Percentiles rank a stretch among this genome's conserved stretches.
phyloP scores from a whole-genome alignment of 225 moss, liverwort and hornwort genomes.

The Pseudoscleropodium purum region DNA sequence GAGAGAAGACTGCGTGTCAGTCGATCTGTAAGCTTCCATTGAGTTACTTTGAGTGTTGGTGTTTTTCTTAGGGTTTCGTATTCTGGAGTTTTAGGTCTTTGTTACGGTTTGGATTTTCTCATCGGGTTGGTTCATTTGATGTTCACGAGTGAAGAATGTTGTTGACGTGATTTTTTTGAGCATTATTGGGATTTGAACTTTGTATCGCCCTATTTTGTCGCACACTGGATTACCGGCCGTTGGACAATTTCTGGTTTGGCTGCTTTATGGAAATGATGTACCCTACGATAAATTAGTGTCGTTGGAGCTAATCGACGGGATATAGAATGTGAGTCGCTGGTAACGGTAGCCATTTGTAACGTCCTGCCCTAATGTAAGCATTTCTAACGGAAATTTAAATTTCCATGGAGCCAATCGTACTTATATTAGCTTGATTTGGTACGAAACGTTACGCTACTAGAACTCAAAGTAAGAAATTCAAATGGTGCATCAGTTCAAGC shows the following conservation, averaged over 20 bases:
- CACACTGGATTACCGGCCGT: neutral
- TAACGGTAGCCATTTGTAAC: neutral
- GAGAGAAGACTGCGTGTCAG: neutral
- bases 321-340: neutral
- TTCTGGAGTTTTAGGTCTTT: neutral
- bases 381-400: neutral
- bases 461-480: neutral
- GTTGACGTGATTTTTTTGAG: neutral
- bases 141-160: neutral
- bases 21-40: conserved; percentile 6
- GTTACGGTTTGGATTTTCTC: neutral
- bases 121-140: neutral
- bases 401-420: neutral
- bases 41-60: neutral
- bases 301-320: neutral
- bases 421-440: neutral
- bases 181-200: neutral
- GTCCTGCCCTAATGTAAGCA: neutral
- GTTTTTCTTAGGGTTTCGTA: conserved; percentile 11
- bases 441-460: neutral
- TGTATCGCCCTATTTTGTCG: neutral
- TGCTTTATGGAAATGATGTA: neutral
- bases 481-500: neutral
- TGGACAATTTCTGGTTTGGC: neutral
- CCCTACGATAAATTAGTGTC: neutral